Evolutionary conservation across 306 rosid species (phyloP), one percentile per base, ranked within the genome.

Genomic region (Herpetospermum pedunculosum): DNA sequence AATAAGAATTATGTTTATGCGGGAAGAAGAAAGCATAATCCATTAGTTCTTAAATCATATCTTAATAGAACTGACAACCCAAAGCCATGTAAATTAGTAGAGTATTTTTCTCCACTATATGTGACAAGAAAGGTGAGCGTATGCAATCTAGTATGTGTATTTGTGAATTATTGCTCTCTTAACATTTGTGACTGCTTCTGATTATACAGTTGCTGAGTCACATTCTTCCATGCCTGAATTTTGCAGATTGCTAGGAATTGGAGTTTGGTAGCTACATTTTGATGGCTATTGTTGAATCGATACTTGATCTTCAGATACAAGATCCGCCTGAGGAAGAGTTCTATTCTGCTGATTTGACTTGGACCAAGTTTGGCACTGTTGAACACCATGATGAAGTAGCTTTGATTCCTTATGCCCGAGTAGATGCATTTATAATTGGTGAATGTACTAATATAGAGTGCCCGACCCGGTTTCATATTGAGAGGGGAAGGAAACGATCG

Each of bases 401-500:
- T 19, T 90, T 91, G 65, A 91, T 94, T 78, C 98, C 96, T 67
- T 91, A 84, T 62, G 94, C 86, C 8, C 86, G 97, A 64, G 97
- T 89, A 43, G 98, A 94, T 81, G 88, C 85, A 16, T 94, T 94
- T 75, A 91, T 94, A 77, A 80, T 89, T 18, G 98, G 98, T 18
- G 98, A 94, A 82, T 84, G 95, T 86, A 82, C 87, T 50, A 94
- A 83, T 78, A 82, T 91, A 2, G 94, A 87, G 81, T 87, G 87
- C 83, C 97, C 98, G 3, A 89, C 98, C 1, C 83, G 89, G 25
- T 94, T 94, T 79, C 98, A 91, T 76, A 86, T 91, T 23, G 98
- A 94, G 78, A 80, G 95, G 80, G 94, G 85, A 67, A 77, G 94
- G 78, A 94, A 88, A 81, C 85, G 96, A 21, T 75, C 82, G 23